phyloP scores from a whole-genome alignment of 805 yeast species.

The Candida ipomoeae region DNA sequence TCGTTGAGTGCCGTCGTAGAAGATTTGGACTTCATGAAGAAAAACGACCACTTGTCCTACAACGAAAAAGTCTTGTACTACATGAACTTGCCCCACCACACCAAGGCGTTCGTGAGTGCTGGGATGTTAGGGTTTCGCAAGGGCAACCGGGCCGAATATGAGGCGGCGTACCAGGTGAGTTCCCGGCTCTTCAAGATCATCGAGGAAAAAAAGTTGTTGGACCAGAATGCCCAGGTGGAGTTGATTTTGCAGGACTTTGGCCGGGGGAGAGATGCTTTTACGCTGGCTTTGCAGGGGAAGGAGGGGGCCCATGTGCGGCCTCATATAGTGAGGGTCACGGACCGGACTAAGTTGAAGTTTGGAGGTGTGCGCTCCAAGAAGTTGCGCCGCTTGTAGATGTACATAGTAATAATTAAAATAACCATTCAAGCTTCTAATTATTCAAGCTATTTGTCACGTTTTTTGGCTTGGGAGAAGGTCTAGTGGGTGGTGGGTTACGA shows the following conservation, averaged over 20 bases:
- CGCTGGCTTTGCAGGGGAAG: slow-evolving; percentile 79
- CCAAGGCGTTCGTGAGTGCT: slow-evolving; percentile 63
- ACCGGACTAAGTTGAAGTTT: slow-evolving; percentile 76
- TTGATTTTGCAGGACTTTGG: slow-evolving; percentile 78
- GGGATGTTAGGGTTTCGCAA: slow-evolving; percentile 89
- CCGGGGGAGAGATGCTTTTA: slow-evolving; percentile 83
- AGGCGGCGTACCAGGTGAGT: slow-evolving; percentile 84
- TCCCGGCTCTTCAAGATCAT: slow-evolving; percentile 68
- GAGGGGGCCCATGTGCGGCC: slow-evolving; percentile 73
- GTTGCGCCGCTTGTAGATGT: slow-evolving; percentile 60
- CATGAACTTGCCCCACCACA: slow-evolving; percentile 74
- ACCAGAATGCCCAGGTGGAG: slow-evolving; percentile 59
- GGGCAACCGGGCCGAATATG: slow-evolving; percentile 87
- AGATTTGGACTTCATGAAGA: slow-evolving; percentile 54
- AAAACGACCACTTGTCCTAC: slow-evolving; percentile 52
- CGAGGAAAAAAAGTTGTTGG: slow-evolving; percentile 54
- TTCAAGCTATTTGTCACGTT: no score
- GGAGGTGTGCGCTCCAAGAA: slow-evolving; percentile 91
- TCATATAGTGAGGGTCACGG: slow-evolving; percentile 67
- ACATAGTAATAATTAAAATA: slow-evolving; percentile 9
- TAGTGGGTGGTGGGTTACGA: no score
- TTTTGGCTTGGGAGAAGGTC: no score
- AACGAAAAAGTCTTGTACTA: slow-evolving; percentile 74
- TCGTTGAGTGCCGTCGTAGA: slow-evolving; percentile 70
- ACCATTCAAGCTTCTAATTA: no score